These are phyloP conservation scores for Blastocystis hominis DNA, from an alignment of 352 stramenopile genomes.

Conservation along the genomic window DNA sequence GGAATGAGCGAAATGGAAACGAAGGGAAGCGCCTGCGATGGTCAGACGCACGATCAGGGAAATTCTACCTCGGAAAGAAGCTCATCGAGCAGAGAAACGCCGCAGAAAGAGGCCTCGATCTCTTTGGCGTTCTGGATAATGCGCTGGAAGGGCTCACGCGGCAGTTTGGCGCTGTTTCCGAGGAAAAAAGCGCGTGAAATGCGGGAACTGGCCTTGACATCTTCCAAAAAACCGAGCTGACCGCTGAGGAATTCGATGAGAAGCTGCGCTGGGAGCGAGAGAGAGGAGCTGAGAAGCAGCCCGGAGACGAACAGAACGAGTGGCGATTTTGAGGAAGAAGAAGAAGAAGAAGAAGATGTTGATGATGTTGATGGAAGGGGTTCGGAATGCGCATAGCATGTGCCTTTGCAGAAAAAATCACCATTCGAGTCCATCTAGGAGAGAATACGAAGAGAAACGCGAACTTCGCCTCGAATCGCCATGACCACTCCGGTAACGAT, in stretches of 20 bases:
- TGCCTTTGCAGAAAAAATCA: not conserved
- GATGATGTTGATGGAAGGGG: not conserved
- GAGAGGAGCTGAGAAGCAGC: not conserved
- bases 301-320: not conserved
- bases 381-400: not conserved
- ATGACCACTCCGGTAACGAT: constrained; percentile 35
- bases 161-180: not conserved
- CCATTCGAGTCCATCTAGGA: constrained; percentile 8
- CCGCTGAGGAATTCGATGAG: not conserved
- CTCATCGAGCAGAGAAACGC: not conserved
- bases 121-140: not conserved
- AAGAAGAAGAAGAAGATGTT: too few species aligned
- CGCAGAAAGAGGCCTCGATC: not conserved
- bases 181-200: not conserved
- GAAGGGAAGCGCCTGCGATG: not conserved
- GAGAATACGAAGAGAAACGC: not conserved
- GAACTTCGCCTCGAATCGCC: not conserved
- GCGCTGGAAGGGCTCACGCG: constrained; percentile 21
- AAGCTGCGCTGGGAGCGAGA: not conserved
- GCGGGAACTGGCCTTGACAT: not conserved
- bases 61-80: not conserved
- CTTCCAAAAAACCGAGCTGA: constrained; percentile 32
- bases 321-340: not conserved
- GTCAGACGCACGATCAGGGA: not conserved
- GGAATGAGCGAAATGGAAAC: not conserved